Evolutionary conservation across 148 eudicot genomes (phyloP).

Genomic region (Camellia japonica): DNA sequence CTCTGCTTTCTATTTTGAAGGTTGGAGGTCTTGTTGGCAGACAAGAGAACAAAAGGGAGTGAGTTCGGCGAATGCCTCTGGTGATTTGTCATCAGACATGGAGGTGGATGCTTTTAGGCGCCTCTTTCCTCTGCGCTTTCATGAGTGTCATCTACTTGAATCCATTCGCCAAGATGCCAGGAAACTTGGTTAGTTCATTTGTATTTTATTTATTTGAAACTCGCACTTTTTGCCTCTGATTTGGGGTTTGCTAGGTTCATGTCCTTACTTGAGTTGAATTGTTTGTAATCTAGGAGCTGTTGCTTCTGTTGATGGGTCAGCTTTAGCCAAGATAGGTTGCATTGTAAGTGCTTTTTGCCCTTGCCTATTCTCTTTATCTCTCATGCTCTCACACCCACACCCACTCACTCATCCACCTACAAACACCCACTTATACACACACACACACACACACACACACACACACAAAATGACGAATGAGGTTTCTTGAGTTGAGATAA

Average conservation of each 20-base stretch:
- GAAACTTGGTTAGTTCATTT: conserved; percentile 46
- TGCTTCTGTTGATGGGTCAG: conserved; percentile 89
- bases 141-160: conserved; percentile 75
- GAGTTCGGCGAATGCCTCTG: conserved; percentile 35
- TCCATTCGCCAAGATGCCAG: conserved; percentile 85
- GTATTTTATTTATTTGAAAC: conserved; percentile 1
- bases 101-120: conserved; percentile 88
- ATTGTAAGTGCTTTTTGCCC: conserved; percentile 51
- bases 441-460: too few relatives aligned
- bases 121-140: conserved; percentile 70
- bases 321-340: conserved; percentile 82
- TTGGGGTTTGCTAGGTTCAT: background rate
- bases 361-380: background rate
- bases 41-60: conserved; percentile 17
- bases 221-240: background rate
- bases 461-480: background rate
- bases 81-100: conserved; percentile 73
- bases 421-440: too few relatives aligned
- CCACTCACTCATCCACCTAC: too few relatives aligned
- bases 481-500: background rate
- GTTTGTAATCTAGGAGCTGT: conserved; percentile 62
- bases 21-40: background rate
- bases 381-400: background rate
- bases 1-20: background rate
- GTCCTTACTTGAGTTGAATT: background rate